Conservation (phyloP, 305 asterid genomes). For the Solanum hybrid region DNA sequence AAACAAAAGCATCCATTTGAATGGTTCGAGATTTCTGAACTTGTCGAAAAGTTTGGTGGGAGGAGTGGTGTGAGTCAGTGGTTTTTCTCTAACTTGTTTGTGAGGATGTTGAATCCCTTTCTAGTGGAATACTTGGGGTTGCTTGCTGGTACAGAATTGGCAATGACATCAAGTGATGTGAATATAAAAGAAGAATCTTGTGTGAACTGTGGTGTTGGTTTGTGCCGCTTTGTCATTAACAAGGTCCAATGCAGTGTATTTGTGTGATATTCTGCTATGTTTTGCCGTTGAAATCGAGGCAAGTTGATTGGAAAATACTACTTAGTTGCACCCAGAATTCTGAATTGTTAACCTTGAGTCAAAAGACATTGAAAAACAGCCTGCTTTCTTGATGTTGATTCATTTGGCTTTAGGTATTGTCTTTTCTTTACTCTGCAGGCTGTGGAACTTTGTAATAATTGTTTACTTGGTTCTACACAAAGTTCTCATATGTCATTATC, state of each 20-base stretch:
- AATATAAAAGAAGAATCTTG: constrained; percentile 62
- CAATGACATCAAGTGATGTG: constrained; percentile 78
- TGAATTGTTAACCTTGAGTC: not conserved
- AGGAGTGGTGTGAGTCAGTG: not conserved
- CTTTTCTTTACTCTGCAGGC: not conserved
- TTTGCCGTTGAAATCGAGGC: not conserved
- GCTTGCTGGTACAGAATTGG: constrained; percentile 28
- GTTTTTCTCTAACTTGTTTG: not conserved
- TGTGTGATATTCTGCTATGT: not conserved
- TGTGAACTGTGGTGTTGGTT: constrained; percentile 19
- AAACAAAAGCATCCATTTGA: not conserved
- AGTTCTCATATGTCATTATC: not conserved
- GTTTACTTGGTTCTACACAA: not conserved
- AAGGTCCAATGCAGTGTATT: not conserved
- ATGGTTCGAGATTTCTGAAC: not conserved
- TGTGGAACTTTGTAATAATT: not conserved
- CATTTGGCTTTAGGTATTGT: not conserved
- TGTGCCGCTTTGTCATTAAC: not conserved
- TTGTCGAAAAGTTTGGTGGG: not conserved
- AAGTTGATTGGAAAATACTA: not conserved
- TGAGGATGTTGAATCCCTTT: not conserved
- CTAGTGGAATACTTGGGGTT: not conserved
- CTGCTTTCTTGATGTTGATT: not conserved
- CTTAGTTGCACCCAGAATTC: not conserved
- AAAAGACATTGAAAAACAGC: not conserved